phyloP scores from a whole-genome alignment of 331 rosid genomes.

The Phaseolus coccineus region DNA sequence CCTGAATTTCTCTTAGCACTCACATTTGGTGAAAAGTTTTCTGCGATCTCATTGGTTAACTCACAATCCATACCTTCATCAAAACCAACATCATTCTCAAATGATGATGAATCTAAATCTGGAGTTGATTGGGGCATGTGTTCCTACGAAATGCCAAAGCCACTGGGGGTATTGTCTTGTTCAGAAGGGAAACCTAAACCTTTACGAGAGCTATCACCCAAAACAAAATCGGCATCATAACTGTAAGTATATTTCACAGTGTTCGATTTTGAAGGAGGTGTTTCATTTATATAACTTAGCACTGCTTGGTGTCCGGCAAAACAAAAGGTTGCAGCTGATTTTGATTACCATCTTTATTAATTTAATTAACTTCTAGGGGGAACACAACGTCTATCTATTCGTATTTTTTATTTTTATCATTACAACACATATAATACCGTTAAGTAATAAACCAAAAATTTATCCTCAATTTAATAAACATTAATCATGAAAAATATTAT shows the following conservation, averaged over 20 bases:
- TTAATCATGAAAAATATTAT: no score
- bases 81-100: slow-evolving; percentile 56
- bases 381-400: no score
- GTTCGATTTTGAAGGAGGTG: slow-evolving; percentile 56
- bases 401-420: no score
- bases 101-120: slow-evolving; percentile 54
- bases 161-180: slow-evolving; percentile 58
- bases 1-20: slow-evolving; percentile 72
- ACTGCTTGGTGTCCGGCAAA: slow-evolving; percentile 57
- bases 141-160: slow-evolving; percentile 51
- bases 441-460: no score
- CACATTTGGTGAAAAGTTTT: slow-evolving; percentile 49
- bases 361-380: no score
- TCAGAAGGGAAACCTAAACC: slow-evolving; percentile 84
- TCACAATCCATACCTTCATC: slow-evolving; percentile 51
- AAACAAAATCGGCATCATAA: slow-evolving; percentile 65
- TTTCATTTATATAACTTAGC: slow-evolving; percentile 56
- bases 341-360: slow-evolving; percentile 41
- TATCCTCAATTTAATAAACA: no score
- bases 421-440: no score
- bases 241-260: slow-evolving; percentile 62
- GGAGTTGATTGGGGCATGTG: slow-evolving; percentile 55
- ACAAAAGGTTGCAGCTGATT: slow-evolving; percentile 56
- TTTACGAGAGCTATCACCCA: slow-evolving; percentile 80
- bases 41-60: slow-evolving; percentile 49